Conservation (phyloP, 331 rosid species). For the Dryas integrifolia region DNA sequence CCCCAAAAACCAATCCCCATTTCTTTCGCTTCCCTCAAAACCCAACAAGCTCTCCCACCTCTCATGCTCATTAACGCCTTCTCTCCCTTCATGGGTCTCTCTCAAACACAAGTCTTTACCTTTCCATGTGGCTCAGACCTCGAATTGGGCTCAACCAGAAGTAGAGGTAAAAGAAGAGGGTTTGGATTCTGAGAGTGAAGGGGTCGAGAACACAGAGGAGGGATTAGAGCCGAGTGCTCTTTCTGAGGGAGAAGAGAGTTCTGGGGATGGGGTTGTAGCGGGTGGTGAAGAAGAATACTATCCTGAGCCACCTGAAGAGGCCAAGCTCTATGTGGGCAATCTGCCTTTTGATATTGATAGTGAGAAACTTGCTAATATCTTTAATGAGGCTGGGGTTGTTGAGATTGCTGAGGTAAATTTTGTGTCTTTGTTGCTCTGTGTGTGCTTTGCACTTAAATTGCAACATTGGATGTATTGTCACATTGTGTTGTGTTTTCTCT, state of each 20-base stretch:
- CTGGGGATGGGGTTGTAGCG: slow-evolving; percentile 18
- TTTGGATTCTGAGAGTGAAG: too few species aligned
- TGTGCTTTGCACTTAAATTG: background rate
- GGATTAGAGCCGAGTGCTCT: slow-evolving; percentile 4
- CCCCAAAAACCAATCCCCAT: slow-evolving; percentile 30
- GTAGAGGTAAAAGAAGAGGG: slow-evolving; percentile 22
- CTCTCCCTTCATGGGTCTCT: slow-evolving; percentile 29
- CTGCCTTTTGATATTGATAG: slow-evolving; percentile 42
- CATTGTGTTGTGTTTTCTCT: background rate
- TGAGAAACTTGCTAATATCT: slow-evolving; percentile 37
- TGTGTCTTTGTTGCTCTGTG: background rate
- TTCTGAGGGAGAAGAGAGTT: slow-evolving; percentile 15
- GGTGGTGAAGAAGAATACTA: slow-evolving; percentile 23
- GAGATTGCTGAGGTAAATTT: slow-evolving; percentile 45
- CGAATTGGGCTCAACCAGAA: slow-evolving; percentile 42
- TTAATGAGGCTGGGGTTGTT: slow-evolving; percentile 40
- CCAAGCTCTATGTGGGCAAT: slow-evolving; percentile 47
- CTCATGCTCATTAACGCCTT: slow-evolving; percentile 21
- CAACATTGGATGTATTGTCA: background rate
- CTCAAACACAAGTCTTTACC: slow-evolving; percentile 27
- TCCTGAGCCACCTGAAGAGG: slow-evolving; percentile 45
- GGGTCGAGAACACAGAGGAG: background rate
- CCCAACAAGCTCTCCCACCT: slow-evolving; percentile 25
- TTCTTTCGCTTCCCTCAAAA: slow-evolving; percentile 28
- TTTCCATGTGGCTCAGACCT: slow-evolving; percentile 36